Evolutionary conservation across 345 rosid species (phyloP).

Genomic region (Populus tremula): DNA sequence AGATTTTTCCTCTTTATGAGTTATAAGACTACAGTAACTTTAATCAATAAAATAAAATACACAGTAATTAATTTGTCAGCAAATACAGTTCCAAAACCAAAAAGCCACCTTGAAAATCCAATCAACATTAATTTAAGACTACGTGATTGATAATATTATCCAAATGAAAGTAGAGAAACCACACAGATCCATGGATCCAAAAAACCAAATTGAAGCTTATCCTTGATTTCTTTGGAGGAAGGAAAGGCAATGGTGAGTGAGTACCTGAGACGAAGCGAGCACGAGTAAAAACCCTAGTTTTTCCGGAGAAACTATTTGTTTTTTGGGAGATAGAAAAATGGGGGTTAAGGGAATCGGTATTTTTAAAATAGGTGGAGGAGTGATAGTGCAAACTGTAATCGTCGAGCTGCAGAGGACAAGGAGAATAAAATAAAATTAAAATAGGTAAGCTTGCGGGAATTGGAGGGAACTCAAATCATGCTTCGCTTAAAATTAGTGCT

Average conservation of each 20-base stretch:
- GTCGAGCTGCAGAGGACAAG: not conserved
- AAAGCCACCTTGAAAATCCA: not conserved
- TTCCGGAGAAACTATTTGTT: slow-evolving; percentile 9
- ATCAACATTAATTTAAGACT: not conserved
- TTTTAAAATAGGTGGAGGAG: not conserved
- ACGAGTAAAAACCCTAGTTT: slow-evolving; percentile 17
- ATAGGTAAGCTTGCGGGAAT: slow-evolving; percentile 11
- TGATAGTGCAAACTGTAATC: not conserved
- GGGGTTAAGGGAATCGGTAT: not conserved
- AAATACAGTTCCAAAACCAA: not conserved
- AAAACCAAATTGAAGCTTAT: not conserved
- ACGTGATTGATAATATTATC: not conserved
- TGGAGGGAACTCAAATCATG: slow-evolving; percentile 40
- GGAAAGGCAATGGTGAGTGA: not conserved
- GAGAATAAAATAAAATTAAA: not conserved
- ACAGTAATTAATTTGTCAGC: not conserved
- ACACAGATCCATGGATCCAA: not conserved
- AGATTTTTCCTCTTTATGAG: not conserved
- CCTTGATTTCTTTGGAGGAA: not conserved
- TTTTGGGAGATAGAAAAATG: not conserved
- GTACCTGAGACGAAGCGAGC: slow-evolving; percentile 7
- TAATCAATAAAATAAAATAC: not conserved
- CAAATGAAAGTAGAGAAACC: not conserved
- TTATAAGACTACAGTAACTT: not conserved
- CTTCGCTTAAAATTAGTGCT: not conserved